Evolutionary conservation across 2,329 filamentous ascomycete species (phyloP).

Genomic region (Neoarthrinium moseri): DNA sequence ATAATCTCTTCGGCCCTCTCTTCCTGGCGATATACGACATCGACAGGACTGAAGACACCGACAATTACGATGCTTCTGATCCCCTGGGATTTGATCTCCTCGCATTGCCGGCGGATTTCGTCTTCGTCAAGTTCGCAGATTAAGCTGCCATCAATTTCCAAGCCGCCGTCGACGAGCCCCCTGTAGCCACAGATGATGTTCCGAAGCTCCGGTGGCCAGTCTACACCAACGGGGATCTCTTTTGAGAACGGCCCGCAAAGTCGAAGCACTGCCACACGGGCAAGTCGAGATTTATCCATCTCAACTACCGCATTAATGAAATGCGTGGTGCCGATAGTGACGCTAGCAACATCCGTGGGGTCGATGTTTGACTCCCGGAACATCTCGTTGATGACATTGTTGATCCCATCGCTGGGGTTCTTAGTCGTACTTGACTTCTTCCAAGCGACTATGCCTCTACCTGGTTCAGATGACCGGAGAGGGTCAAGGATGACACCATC

Average conservation of each 20-base stretch:
- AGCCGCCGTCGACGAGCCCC: slow-evolving; percentile 43
- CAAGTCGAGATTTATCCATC: slow-evolving; percentile 42
- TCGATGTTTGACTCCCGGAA: slow-evolving; percentile 15
- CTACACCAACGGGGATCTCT: slow-evolving; percentile 44
- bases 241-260: slow-evolving; percentile 49
- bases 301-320: slow-evolving; percentile 57
- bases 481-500: slow-evolving; percentile 19
- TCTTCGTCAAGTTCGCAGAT: slow-evolving; percentile 40
- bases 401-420: slow-evolving; percentile 19
- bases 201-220: slow-evolving; percentile 47
- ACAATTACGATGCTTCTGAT: slow-evolving; percentile 43
- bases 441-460: slow-evolving; percentile 7
- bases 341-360: slow-evolving; percentile 35
- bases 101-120: slow-evolving; percentile 34
- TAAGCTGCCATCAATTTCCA: slow-evolving; percentile 45
- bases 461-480: slow-evolving; percentile 10
- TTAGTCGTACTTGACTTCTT: slow-evolving; percentile 18
- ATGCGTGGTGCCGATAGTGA: slow-evolving; percentile 53
- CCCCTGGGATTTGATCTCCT: slow-evolving; percentile 32
- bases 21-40: slow-evolving; percentile 42
- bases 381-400: slow-evolving; percentile 16
- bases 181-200: slow-evolving; percentile 40
- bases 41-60: slow-evolving; percentile 49
- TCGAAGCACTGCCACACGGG: slow-evolving; percentile 48
- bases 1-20: slow-evolving; percentile 39